Evolutionary conservation across 2,329 filamentous ascomycete genomes (phyloP), one percentile per base, ranked within the genome.

Genomic region (Alternaria novae-zelandiae): DNA sequence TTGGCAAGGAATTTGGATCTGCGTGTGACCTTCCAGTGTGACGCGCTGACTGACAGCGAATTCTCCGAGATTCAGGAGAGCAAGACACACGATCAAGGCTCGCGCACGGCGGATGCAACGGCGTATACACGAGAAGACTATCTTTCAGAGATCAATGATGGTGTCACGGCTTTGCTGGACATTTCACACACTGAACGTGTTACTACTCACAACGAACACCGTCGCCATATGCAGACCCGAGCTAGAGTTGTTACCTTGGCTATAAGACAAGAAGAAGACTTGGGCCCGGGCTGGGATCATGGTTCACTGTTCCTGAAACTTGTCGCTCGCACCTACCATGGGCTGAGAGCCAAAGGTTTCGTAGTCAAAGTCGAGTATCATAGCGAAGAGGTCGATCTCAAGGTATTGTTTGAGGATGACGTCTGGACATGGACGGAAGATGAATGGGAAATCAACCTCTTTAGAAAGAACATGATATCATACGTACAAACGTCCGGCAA

Each of bases 1-100:
- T 10, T 62, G 49, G 54, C 28, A 12, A 25, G 44, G 20, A 65
- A 67, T 11, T 9, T 63, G 49, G 59, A 67, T 28, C 32, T 67
- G 49, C 44, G 49, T 6, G 43, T 65, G 26, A 56, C 36, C 12
- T 53, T 65, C 23, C 49, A 61, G n/a, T 61, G 50, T 43, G 54
- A 66, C 50, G 50, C 32, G 4, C 51, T 57, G 12, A 23, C 23
- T 15, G 28, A 45, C 15, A 20, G 53, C 5, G 45, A 58, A 13
- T 47, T 46, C 17, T 23, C 21, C 8, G 41, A 57, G 36, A 46
- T 10, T 23, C 32, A 44, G 11, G 41, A 44, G 32, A 28, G 53
- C 36, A 44, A 54, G 28, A 12, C 7, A 25, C 49, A 41, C 9
- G 32, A 28, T 12, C 15, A 36, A 49, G n/a, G 23, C 12, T 25